A percentile compares a stretch with the other conserved stretches of the same genome.
Conservation (phyloP, 768 basidiomycete genomes). For the Mycena capillaripes region DNA sequence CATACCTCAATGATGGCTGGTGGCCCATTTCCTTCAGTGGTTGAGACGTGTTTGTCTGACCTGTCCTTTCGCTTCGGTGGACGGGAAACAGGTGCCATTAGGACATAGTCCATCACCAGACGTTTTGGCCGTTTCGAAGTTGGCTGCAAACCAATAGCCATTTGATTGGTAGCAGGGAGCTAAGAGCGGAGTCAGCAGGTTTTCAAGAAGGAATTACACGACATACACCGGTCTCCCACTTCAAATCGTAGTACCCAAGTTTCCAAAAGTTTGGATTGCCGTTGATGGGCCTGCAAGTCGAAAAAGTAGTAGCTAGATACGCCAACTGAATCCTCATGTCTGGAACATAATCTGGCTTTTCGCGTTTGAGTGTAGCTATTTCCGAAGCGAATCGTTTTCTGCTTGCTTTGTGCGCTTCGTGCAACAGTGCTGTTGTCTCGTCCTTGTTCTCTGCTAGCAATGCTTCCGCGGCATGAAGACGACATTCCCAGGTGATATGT, state of each 20-base stretch:
- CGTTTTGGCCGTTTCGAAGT: constrained; percentile 4
- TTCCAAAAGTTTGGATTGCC: constrained; percentile 44
- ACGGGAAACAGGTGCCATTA: neutral
- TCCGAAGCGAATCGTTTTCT: constrained; percentile 36
- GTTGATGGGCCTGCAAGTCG: constrained; percentile 63
- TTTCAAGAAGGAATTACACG: neutral
- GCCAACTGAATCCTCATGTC: constrained; percentile 54
- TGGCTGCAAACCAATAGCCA: neutral
- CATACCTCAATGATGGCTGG: neutral
- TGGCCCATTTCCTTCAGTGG: neutral
- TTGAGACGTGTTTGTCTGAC: neutral
- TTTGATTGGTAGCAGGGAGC: neutral
- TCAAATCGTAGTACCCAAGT: constrained; percentile 74
- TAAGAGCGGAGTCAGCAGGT: constrained; percentile 9
- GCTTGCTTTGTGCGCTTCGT: constrained; percentile 47
- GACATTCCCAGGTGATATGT: constrained; percentile 49
- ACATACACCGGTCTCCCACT: constrained; percentile 27
- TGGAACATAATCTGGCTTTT: constrained; percentile 53
- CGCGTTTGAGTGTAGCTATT: constrained; percentile 41
- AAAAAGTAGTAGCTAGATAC: constrained; percentile 63
- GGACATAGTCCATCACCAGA: constrained; percentile 19
- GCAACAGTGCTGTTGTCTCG: constrained; percentile 49
- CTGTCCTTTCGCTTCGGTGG: constrained; percentile 17
- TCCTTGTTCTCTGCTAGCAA: constrained; percentile 47
- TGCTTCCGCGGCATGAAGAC: constrained; percentile 57